Base-by-base conservation (phyloP, 208 protist genomes). In the Crithidia thermophila region DNA sequence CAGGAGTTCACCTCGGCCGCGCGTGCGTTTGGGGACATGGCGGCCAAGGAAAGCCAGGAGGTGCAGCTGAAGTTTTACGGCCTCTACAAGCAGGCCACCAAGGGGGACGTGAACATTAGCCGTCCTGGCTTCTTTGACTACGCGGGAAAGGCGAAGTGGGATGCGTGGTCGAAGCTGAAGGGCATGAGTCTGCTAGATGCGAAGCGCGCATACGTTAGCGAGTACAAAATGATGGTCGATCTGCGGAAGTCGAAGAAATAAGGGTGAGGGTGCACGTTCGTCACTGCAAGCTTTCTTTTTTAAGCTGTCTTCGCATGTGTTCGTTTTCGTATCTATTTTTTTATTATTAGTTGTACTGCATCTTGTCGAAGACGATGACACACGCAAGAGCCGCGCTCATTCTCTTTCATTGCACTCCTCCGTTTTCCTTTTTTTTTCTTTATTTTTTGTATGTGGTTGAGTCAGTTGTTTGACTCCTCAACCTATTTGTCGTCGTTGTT, bases 61-160 rank as follows among this genome's bases (percentile, higher is more conserved):
- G 66, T 80, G 9, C 93, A 94, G 75, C 81, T 96, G 8, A 87
- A 87, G 65, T 94, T 96, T 55, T 94, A 96, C 57, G 85, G 75
- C 3, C 74, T 96, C 21, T 96, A 82, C 70, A 96, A 96, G 74
- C 91, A 96, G 72, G 88, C 91, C 11, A 94, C 87, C 3, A 70
- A 85, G 11, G 91, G 91, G 13, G 89, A 96, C 62, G 72, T 93
- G 42, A 94, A 90, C 61, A 68, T 79, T 1, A 37, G 74, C 10
- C 81, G 78, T 57, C 88, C 91, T 18, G 94, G 88, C 82, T 42
- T 85, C n/a, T 88, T 94, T 72, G 89, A 94, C 63, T 53, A 65
- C 63, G 83, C 84, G n/a, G 89, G 87, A 0, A 64, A 82, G 6
- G 90, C 90, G 23, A 98, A 97, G 82, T 98, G 92, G 90, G 90